phyloP scores from a whole-genome alignment of 2,329 filamentous ascomycete genomes.

The Fusarium virguliforme region DNA sequence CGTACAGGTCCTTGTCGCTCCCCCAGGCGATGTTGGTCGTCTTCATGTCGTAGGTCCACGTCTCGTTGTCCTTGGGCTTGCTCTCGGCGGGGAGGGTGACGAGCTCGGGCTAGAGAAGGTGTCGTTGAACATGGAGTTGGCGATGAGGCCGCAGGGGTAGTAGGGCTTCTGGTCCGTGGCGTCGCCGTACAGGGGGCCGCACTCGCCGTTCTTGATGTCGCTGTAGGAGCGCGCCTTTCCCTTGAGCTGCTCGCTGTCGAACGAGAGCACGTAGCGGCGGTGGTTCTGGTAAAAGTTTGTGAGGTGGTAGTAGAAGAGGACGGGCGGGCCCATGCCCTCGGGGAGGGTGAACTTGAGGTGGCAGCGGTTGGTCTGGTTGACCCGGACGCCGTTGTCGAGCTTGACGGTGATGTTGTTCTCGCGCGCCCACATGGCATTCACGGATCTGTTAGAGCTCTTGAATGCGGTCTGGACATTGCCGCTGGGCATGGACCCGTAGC shows the following conservation, averaged over 20 bases:
- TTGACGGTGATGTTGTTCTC: slow-evolving; percentile 58
- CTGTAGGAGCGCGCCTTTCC: slow-evolving; percentile 74
- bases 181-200: slow-evolving; percentile 78
- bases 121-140: slow-evolving; percentile 98
- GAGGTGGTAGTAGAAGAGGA: slow-evolving; percentile 94
- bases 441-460: slow-evolving; percentile 67
- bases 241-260: slow-evolving; percentile 85
- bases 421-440: slow-evolving; percentile 62
- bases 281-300: slow-evolving; percentile 99
- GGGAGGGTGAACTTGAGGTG: slow-evolving; percentile 84
- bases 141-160: slow-evolving; percentile 96
- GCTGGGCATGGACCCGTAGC: slow-evolving; percentile 68
- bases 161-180: slow-evolving; percentile 75
- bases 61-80: slow-evolving; percentile 50
- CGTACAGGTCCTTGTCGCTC: slow-evolving; percentile 87
- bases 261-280: slow-evolving; percentile 92
- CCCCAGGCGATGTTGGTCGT: slow-evolving; percentile 86
- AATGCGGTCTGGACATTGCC: slow-evolving; percentile 79
- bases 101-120: slow-evolving; percentile 78
- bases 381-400: slow-evolving; percentile 51
- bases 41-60: slow-evolving; percentile 80
- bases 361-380: slow-evolving; percentile 71
- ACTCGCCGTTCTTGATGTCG: slow-evolving; percentile 78
- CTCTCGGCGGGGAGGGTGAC: slow-evolving; percentile 62
- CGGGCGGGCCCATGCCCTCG: slow-evolving; percentile 83